Percentiles rank a stretch among this genome's conserved stretches.
phyloP scores from a whole-genome alignment of 176 grass and related monocot species.

The Eragrostis curvula region DNA sequence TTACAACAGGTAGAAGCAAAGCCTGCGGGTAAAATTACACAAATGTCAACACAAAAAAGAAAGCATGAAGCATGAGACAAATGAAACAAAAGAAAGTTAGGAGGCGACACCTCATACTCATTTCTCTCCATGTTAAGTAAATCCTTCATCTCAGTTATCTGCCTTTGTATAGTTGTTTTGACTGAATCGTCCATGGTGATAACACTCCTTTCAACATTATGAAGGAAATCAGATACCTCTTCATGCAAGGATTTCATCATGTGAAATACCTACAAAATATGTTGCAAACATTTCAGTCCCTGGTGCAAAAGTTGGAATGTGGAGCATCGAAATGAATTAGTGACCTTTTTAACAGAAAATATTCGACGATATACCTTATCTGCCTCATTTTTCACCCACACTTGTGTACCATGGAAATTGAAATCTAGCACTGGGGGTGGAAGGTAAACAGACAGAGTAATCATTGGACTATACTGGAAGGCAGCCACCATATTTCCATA shows the following conservation, averaged over 20 bases:
- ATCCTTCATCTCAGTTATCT: constrained; percentile 72
- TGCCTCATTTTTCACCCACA: constrained; percentile 86
- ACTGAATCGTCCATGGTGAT: constrained; percentile 51
- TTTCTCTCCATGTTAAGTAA: constrained; percentile 73
- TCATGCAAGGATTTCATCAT: constrained; percentile 68
- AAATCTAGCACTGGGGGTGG: constrained; percentile 77
- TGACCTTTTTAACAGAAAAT: constrained; percentile 19
- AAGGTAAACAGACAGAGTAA: constrained; percentile 80
- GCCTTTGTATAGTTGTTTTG: constrained; percentile 53
- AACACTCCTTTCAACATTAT: constrained; percentile 61
- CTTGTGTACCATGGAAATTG: constrained; percentile 52
- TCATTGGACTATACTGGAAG: constrained; percentile 79
- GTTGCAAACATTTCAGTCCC: constrained; percentile 33
- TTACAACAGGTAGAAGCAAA: constrained; percentile 68
- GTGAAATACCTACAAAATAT: constrained; percentile 58
- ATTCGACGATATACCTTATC: constrained; percentile 61
- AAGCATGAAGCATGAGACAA: constrained; percentile 18
- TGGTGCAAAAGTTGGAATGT: constrained; percentile 26
- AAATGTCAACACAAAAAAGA: neutral
- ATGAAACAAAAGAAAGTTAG: constrained; percentile 35
- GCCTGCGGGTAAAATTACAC: constrained; percentile 47
- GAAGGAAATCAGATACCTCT: constrained; percentile 69
- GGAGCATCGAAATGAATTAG: constrained; percentile 27
- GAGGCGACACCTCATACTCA: constrained; percentile 72
- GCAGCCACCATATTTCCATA: constrained; percentile 87